phyloP scores from a whole-genome alignment of 164 flowering plant species.

The Tetrastigma voinierianum region DNA sequence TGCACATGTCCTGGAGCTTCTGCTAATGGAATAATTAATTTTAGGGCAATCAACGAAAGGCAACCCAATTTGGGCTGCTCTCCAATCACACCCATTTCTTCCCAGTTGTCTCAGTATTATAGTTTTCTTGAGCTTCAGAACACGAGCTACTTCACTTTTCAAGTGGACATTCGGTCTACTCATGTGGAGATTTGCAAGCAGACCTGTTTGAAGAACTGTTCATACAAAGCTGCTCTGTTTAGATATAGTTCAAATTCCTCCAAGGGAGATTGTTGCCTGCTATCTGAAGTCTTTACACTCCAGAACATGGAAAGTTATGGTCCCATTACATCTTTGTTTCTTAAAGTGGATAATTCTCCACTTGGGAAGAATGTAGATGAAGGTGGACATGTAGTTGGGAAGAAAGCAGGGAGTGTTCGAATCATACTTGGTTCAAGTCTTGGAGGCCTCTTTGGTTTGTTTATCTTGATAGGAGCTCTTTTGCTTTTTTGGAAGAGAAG shows the following conservation, averaged over 20 bases:
- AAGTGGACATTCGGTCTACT: not conserved
- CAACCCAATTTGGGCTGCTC: slow-evolving; percentile 21
- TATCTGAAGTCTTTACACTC: not conserved
- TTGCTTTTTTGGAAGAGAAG: not conserved
- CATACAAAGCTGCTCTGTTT: too few species aligned
- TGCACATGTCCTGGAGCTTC: too few species aligned
- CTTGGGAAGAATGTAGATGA: too few species aligned
- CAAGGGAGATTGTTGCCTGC: not conserved
- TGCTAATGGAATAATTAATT: too few species aligned
- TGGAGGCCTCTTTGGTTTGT: not conserved
- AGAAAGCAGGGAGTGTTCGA: not conserved
- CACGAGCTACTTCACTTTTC: slow-evolving; percentile 17
- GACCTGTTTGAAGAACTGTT: not conserved
- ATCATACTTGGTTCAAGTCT: not conserved
- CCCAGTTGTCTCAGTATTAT: slow-evolving; percentile 14
- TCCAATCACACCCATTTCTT: slow-evolving; percentile 9
- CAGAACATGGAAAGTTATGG: not conserved
- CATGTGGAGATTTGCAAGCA: slow-evolving; percentile 11
- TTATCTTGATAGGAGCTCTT: too few species aligned
- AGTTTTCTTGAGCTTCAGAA: slow-evolving; percentile 9
- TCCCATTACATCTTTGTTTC: not conserved
- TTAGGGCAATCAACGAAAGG: too few species aligned
- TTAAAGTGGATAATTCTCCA: not conserved
- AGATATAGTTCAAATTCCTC: too few species aligned
- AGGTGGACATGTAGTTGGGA: too few species aligned